Evolutionary conservation across 305 asterid genomes (phyloP).

Genomic region (Fraxinus greggii): DNA sequence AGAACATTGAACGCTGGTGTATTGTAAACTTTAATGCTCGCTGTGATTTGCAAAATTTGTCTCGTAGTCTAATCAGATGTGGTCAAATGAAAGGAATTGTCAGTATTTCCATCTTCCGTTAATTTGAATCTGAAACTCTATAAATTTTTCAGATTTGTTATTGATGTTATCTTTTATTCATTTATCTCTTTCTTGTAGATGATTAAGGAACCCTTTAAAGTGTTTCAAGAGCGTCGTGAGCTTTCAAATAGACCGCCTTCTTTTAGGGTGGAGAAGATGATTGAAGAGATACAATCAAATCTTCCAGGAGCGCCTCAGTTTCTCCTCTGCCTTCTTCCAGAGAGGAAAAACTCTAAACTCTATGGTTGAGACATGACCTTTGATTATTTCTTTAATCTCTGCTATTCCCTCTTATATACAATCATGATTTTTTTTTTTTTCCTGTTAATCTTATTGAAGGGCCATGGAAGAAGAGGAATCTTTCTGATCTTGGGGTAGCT

Average conservation of each 20-base stretch:
- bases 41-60: constrained; percentile 33
- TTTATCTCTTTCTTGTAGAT: constrained; percentile 19
- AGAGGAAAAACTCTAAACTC: constrained; percentile 61
- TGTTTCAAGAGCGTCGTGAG: constrained; percentile 44
- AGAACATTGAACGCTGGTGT: constrained; percentile 44
- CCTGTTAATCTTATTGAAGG: constrained; percentile 37
- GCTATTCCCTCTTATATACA: neutral
- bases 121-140: neutral
- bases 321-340: constrained; percentile 67
- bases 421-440: neutral
- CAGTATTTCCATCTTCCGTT: constrained; percentile 13
- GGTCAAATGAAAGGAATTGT: constrained; percentile 67
- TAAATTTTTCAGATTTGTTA: neutral
- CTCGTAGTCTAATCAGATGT: constrained; percentile 35
- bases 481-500: constrained; percentile 49
- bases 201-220: constrained; percentile 25
- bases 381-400: neutral
- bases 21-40: constrained; percentile 64
- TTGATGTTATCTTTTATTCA: neutral
- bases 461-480: constrained; percentile 67
- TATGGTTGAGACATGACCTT: constrained; percentile 46
- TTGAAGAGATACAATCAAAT: constrained; percentile 26
- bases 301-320: constrained; percentile 57
- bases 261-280: constrained; percentile 54
- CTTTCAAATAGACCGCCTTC: constrained; percentile 41